A percentile compares a stretch with the other conserved stretches of the same genome.
Evolutionary conservation across 164 flowering plant genomes (phyloP).

Genomic region (Magnolia kwangsiensis): DNA sequence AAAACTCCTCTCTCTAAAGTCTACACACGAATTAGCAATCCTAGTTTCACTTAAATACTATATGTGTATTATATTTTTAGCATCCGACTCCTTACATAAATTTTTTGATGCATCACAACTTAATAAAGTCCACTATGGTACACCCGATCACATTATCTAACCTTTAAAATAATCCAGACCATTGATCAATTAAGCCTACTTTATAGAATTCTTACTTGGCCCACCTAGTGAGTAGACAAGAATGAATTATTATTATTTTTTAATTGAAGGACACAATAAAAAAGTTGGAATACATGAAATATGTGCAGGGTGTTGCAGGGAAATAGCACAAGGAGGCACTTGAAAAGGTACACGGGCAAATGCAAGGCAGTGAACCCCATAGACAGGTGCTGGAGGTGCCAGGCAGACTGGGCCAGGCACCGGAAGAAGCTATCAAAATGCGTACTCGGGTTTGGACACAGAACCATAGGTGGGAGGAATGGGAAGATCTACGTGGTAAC

Average conservation of each 20-base stretch:
- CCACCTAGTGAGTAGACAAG: too few relatives aligned
- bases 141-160: too few relatives aligned
- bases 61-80: too few relatives aligned
- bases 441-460: slow-evolving; percentile 54
- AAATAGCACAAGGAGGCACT: slow-evolving; percentile 46
- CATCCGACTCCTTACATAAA: too few relatives aligned
- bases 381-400: slow-evolving; percentile 78
- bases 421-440: slow-evolving; percentile 51
- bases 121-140: too few relatives aligned
- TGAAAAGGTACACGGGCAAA: slow-evolving; percentile 22
- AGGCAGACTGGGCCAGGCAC: slow-evolving; percentile 40
- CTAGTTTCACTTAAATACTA: too few relatives aligned
- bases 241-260: neutral
- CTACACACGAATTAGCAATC: too few relatives aligned
- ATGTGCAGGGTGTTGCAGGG: slow-evolving; percentile 30
- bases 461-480: slow-evolving; percentile 50
- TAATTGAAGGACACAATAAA: neutral
- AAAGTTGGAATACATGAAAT: neutral
- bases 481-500: slow-evolving; percentile 55
- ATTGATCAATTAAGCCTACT: too few relatives aligned
- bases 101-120: too few relatives aligned
- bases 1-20: too few relatives aligned
- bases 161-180: too few relatives aligned
- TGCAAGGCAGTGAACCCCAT: slow-evolving; percentile 75
- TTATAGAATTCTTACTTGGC: neutral